Percentiles rank a stretch among this genome's conserved stretches.
These are phyloP conservation scores for Yarrowia sp. DNA, from an alignment of 805 yeast genomes.

Conservation along the genomic window DNA sequence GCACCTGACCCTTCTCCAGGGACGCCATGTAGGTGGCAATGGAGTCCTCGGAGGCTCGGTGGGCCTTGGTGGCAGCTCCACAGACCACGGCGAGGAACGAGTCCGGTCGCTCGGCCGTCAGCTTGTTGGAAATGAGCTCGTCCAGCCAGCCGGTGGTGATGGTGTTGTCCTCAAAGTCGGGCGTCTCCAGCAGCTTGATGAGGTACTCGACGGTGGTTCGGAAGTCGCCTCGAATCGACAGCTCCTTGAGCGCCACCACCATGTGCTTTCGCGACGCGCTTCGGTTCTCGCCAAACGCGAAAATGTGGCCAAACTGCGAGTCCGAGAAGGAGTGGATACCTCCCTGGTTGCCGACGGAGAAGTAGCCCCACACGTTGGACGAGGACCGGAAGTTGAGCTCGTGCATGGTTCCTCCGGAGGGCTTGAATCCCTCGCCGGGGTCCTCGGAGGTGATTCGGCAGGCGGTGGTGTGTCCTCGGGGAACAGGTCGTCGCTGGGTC, in stretches of 20 bases:
- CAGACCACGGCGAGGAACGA: slow-evolving; percentile 87
- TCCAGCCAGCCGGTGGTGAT: slow-evolving; percentile 99
- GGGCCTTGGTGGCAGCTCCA: slow-evolving; percentile 98
- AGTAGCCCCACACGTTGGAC: slow-evolving; percentile 99
- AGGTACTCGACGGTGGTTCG: slow-evolving; percentile 97
- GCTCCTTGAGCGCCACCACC: slow-evolving; percentile 97
- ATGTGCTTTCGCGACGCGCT: slow-evolving; percentile 97
- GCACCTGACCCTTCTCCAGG: slow-evolving; percentile 96
- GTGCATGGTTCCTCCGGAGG: slow-evolving; percentile 95
- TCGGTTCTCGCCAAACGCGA: slow-evolving; percentile 98
- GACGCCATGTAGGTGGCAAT: slow-evolving; percentile 71
- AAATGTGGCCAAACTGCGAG: slow-evolving; percentile 98
- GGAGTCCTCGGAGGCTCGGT: slow-evolving; percentile 74
- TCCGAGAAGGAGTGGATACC: slow-evolving; percentile 98
- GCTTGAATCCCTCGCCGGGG: slow-evolving; percentile 99
- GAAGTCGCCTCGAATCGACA: slow-evolving; percentile 97
- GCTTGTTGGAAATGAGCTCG: slow-evolving; percentile 88
- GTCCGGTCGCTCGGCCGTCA: slow-evolving; percentile 98
- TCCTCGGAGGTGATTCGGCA: slow-evolving; percentile 99
- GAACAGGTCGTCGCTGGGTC: slow-evolving; percentile 89
- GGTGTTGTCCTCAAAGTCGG: slow-evolving; percentile 94
- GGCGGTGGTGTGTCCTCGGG: slow-evolving; percentile 98
- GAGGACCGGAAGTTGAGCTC: slow-evolving; percentile 97
- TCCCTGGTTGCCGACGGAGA: slow-evolving; percentile 95
- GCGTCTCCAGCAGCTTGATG: slow-evolving; percentile 92